A percentile compares a stretch with the other conserved stretches of the same genome.
Conservation (phyloP, 2,329 filamentous ascomycete species). For the Colletotrichum gigasporum region DNA sequence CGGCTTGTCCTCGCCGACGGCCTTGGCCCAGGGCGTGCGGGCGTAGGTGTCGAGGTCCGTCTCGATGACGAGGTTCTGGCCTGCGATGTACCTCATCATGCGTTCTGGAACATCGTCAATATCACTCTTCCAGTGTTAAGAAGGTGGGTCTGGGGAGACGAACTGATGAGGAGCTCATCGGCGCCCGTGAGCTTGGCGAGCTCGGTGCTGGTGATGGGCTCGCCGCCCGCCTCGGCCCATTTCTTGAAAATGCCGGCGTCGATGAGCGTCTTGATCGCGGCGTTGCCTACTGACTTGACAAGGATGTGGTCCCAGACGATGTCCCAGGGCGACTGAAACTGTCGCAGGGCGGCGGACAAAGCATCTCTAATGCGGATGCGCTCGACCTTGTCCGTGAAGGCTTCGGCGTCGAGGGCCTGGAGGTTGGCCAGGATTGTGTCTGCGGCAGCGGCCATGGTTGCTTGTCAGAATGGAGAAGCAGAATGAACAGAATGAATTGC, state of each 20-base stretch:
- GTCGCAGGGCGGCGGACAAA: conserved; percentile 40
- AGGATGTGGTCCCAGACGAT: conserved; percentile 49
- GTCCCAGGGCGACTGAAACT: conserved; percentile 48
- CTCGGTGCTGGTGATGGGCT: conserved; percentile 40
- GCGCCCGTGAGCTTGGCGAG: conserved; percentile 44
- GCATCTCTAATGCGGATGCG: conserved; percentile 43
- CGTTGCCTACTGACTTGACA: conserved; percentile 43
- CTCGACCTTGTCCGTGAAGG: conserved; percentile 45
- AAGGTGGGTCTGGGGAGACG: neutral
- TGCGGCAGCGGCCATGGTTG: conserved; percentile 36
- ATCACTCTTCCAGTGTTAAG: neutral
- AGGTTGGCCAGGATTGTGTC: conserved; percentile 39
- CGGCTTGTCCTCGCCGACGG: conserved; percentile 39
- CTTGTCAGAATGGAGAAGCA: neutral
- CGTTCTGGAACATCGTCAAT: conserved; percentile 39
- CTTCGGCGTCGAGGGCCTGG: conserved; percentile 36
- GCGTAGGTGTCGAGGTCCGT: conserved; percentile 44
- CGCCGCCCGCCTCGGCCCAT: conserved; percentile 43
- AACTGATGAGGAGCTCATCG: conserved; percentile 45
- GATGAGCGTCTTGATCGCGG: conserved; percentile 47
- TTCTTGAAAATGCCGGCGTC: conserved; percentile 47
- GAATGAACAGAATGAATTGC: too few relatives aligned
- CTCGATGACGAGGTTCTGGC: conserved; percentile 46
- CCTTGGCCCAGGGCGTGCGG: conserved; percentile 43
- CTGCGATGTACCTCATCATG: conserved; percentile 46